phyloP scores from a whole-genome alignment of 73 alveolate genomes.

The Tetrahymena malaccensis region DNA sequence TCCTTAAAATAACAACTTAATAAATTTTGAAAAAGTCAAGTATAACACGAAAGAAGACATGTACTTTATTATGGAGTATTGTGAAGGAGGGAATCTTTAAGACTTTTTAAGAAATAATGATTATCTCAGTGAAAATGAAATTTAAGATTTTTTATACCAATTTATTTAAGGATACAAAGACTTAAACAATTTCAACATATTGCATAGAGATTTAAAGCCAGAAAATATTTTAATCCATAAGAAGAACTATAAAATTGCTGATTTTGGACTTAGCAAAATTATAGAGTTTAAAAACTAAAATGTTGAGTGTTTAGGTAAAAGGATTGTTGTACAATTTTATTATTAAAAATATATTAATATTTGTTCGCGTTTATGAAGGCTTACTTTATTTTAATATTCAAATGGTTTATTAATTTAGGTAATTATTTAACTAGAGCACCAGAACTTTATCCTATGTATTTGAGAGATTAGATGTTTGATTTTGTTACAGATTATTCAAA shows the following conservation, averaged over 20 bases:
- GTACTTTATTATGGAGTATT: not conserved
- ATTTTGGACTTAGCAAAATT: not conserved
- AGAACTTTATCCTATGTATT: not conserved
- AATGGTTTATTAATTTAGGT: not conserved
- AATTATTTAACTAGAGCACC: not conserved
- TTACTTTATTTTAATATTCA: not conserved
- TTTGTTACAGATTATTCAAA: not conserved
- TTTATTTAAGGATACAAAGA: not conserved
- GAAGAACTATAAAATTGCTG: not conserved
- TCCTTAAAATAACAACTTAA: not conserved
- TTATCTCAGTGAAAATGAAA: not conserved
- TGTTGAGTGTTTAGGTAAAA: not conserved
- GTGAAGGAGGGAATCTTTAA: not conserved
- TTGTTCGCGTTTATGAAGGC: too few relatives aligned
- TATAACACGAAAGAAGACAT: not conserved
- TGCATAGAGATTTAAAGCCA: not conserved
- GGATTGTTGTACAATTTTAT: too few relatives aligned
- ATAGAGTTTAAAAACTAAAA: not conserved
- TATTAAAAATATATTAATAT: too few relatives aligned
- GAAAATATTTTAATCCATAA: not conserved
- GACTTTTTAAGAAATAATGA: not conserved
- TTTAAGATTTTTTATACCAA: not conserved
- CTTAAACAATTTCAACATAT: not conserved
- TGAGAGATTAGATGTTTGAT: not conserved
- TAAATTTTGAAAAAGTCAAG: not conserved